Conservation (phyloP, 1,284 basidiomycete genomes). For the Boletus nobilissimus region DNA sequence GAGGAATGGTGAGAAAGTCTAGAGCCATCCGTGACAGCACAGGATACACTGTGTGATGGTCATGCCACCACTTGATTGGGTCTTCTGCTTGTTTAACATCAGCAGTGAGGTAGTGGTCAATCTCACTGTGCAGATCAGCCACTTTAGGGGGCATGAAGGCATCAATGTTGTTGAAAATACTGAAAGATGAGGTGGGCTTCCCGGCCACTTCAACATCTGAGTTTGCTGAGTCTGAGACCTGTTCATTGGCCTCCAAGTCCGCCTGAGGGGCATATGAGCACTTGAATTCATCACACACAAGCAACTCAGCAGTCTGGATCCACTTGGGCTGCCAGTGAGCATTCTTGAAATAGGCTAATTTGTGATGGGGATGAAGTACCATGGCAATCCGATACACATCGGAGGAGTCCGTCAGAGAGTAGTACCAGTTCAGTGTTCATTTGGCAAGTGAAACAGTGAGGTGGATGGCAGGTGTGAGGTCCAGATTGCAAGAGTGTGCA, state of each 20-base stretch:
- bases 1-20: neutral
- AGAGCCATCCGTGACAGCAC: neutral
- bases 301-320: neutral
- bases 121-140: neutral
- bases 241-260: neutral
- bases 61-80: neutral
- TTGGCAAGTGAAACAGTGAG: neutral
- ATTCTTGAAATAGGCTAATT: neutral
- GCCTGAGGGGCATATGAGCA: no score
- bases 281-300: neutral
- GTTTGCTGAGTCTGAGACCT: neutral
- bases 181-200: neutral
- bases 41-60: neutral
- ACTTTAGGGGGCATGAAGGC: neutral
- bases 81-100: neutral
- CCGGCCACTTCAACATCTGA: neutral
- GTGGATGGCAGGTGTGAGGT: neutral
- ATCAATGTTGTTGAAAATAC: neutral
- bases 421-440: neutral
- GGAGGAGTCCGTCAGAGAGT: neutral
- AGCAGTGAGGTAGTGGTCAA: neutral
- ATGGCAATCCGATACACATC: neutral
- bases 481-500: neutral
- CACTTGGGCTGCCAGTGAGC: neutral
- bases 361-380: neutral